Evolutionary conservation across 495 filamentous ascomycete genomes (phyloP).

Genomic region (Aspergillus ellipticus): DNA sequence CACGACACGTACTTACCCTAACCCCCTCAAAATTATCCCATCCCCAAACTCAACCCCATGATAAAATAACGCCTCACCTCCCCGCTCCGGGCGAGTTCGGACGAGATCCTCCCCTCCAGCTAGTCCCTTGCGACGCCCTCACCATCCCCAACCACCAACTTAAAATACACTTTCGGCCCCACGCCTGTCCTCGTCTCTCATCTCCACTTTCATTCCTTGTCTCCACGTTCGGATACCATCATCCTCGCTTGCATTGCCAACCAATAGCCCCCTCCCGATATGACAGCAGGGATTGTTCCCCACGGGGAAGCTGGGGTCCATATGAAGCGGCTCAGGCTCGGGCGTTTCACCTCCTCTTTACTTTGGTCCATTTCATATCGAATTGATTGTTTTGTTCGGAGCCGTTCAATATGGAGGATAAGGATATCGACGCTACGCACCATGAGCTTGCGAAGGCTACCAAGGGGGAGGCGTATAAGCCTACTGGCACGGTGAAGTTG

Average conservation of each 20-base stretch:
- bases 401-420: not conserved
- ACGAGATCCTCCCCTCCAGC: not conserved
- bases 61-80: too few species aligned
- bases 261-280: not conserved
- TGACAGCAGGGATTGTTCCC: not conserved
- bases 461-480: not conserved
- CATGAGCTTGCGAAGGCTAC: not conserved
- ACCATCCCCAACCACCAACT: not conserved
- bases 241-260: not conserved
- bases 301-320: not conserved
- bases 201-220: too few species aligned
- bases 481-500: conserved; percentile 12
- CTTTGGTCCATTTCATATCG: too few species aligned
- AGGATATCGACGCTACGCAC: not conserved
- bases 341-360: too few species aligned
- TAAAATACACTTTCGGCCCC: not conserved
- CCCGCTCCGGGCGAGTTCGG: conserved; percentile 1
- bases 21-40: too few species aligned
- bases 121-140: not conserved
- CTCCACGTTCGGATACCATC: not conserved
- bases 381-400: too few species aligned
- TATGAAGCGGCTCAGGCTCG: not conserved
- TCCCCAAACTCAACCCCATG: too few species aligned
- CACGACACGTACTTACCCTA: too few species aligned
- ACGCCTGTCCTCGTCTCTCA: too few species aligned